Evolutionary conservation across 2,329 filamentous ascomycete genomes (phyloP).

Genomic region (Botrytis galanthina): DNA sequence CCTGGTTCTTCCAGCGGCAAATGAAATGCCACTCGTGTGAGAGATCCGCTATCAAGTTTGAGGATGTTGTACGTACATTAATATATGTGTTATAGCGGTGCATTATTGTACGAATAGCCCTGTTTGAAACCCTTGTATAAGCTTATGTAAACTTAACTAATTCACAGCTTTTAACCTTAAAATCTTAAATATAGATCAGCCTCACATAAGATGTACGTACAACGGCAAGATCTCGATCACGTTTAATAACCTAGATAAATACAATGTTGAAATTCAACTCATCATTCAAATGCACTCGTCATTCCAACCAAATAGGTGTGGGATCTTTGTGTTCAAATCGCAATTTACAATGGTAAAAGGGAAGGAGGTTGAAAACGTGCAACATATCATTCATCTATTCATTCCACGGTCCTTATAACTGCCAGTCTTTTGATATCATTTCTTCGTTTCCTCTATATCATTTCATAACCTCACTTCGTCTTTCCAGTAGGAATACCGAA

Average conservation of each 20-base stretch:
- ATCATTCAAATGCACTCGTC: neutral
- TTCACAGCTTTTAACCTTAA: neutral
- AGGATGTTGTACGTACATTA: slow-evolving; percentile 2
- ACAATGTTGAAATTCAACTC: neutral
- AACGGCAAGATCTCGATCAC: neutral
- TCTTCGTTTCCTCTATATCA: neutral
- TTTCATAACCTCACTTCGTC: slow-evolving; percentile 33
- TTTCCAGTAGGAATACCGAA: slow-evolving; percentile 71
- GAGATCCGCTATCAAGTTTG: neutral
- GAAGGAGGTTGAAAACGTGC: neutral
- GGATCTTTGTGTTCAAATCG: neutral
- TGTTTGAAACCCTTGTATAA: neutral
- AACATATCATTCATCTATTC: neutral
- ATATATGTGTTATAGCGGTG: neutral
- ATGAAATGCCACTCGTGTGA: neutral
- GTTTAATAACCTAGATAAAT: neutral
- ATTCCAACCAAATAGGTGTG: neutral
- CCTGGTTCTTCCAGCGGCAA: neutral
- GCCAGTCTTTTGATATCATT: slow-evolving; percentile 5
- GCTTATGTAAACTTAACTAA: neutral
- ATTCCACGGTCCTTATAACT: neutral
- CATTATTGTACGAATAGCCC: neutral
- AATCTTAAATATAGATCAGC: neutral
- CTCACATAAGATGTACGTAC: neutral
- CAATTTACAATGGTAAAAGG: neutral